Evolutionary conservation across 257 asterid genomes (phyloP).

Genomic region (Phtheirospermum japonicum): DNA sequence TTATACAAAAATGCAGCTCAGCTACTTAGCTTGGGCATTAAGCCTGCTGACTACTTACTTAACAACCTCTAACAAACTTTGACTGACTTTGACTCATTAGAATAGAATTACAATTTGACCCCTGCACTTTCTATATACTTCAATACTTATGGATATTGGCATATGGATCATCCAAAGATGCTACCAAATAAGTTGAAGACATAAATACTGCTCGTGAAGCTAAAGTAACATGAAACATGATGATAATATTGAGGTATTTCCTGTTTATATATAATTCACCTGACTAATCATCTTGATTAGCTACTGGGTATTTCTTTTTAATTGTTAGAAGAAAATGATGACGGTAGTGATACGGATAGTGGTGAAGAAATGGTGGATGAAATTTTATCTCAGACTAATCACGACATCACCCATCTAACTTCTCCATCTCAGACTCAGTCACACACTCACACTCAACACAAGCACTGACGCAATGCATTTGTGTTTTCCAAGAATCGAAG

Average conservation of each 20-base stretch:
- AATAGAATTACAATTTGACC: too few relatives aligned
- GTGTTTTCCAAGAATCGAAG: too few relatives aligned
- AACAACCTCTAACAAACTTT: too few relatives aligned
- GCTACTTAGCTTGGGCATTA: too few relatives aligned
- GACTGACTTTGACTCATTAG: too few relatives aligned
- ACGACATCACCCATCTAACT: constrained; percentile 51
- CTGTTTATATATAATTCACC: constrained; percentile 7
- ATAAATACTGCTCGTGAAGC: constrained; percentile 27
- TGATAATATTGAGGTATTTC: constrained; percentile 49
- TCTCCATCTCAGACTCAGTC: constrained; percentile 96
- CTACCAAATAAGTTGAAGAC: constrained; percentile 32
- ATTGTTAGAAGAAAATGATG: constrained; percentile 41
- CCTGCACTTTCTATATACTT: too few relatives aligned
- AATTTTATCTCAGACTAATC: constrained; percentile 67
- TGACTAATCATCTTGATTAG: constrained; percentile 7
- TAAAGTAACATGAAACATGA: constrained; percentile 30
- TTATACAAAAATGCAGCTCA: too few relatives aligned
- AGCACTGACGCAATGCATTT: too few relatives aligned
- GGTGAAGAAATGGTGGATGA: constrained; percentile 94
- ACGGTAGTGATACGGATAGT: constrained; percentile 56
- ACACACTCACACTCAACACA: too few relatives aligned
- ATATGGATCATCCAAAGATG: constrained; percentile 35
- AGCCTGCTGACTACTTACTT: too few relatives aligned
- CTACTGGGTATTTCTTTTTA: constrained; percentile 12
- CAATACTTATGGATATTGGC: constrained; percentile 43